phyloP scores from a whole-genome alignment of 2,329 filamentous ascomycete genomes.

The Xylaria sp. region DNA sequence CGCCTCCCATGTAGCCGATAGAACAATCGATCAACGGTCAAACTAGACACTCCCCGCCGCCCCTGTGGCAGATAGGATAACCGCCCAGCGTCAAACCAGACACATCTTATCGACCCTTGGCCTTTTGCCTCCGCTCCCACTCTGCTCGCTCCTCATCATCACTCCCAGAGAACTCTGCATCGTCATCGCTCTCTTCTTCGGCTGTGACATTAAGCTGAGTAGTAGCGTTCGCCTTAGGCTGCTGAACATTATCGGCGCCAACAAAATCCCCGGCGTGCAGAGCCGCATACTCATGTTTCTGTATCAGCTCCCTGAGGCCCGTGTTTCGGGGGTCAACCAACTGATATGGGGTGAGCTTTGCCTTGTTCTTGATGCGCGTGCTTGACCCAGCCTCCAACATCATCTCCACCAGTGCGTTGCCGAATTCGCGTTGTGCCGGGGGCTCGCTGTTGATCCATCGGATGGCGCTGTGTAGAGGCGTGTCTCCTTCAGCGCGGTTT shows the following conservation, averaged over 20 bases:
- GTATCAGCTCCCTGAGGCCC: slow-evolving; percentile 70
- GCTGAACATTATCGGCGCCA: slow-evolving; percentile 48
- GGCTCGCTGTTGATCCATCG: slow-evolving; percentile 78
- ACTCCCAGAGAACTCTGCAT: slow-evolving; percentile 72
- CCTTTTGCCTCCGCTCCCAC: slow-evolving; percentile 63
- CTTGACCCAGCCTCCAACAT: slow-evolving; percentile 81
- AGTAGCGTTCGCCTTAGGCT: slow-evolving; percentile 38
- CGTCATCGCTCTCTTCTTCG: slow-evolving; percentile 60
- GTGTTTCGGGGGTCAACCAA: slow-evolving; percentile 78
- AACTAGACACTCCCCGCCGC: too few relatives aligned
- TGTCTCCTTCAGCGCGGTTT: slow-evolving; percentile 78
- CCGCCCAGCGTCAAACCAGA: not conserved
- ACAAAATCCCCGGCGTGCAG: slow-evolving; percentile 70
- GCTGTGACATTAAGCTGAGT: slow-evolving; percentile 40
- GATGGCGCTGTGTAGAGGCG: slow-evolving; percentile 81
- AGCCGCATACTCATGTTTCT: slow-evolving; percentile 75
- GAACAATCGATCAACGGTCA: too few relatives aligned
- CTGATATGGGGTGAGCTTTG: slow-evolving; percentile 75
- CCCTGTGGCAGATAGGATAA: too few relatives aligned
- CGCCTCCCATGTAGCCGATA: too few relatives aligned
- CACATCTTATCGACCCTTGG: slow-evolving; percentile 48
- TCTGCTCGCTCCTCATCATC: slow-evolving; percentile 73
- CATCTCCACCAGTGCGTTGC: slow-evolving; percentile 76
- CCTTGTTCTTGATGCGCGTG: slow-evolving; percentile 73
- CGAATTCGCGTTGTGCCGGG: slow-evolving; percentile 71